Conservation (phyloP, 2,329 filamentous ascomycete genomes). For the Aspergillus brunneoviolaceus region DNA sequence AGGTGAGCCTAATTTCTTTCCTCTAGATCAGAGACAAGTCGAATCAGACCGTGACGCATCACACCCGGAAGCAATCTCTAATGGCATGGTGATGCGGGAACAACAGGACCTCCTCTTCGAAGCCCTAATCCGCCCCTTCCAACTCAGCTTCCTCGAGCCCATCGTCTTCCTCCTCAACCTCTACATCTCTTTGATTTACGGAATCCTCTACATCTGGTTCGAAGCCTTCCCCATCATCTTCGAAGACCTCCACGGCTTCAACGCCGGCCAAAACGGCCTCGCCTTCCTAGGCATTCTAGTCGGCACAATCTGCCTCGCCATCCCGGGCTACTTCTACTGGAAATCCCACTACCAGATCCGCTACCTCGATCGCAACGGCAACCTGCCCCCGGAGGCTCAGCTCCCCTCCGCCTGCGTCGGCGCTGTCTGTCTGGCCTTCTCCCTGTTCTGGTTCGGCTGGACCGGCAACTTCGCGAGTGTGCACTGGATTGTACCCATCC, state of each 20-base stretch:
- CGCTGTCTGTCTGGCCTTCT: constrained; percentile 61
- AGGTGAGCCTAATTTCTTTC: constrained; percentile 4
- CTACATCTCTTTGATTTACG: constrained; percentile 26
- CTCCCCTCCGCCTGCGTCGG: constrained; percentile 64
- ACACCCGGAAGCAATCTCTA: no score
- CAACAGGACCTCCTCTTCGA: constrained; percentile 34
- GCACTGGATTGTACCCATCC: constrained; percentile 36
- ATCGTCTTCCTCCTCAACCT: constrained; percentile 25
- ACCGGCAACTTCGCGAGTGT: constrained; percentile 56
- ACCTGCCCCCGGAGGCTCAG: constrained; percentile 38
- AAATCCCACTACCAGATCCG: constrained; percentile 19
- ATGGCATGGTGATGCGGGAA: no score
- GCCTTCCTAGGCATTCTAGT: constrained; percentile 29
- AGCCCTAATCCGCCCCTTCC: constrained; percentile 43
- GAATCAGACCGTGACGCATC: no score
- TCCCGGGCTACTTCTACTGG: constrained; percentile 40
- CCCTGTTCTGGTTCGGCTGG: constrained; percentile 68
- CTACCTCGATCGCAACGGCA: constrained; percentile 20
- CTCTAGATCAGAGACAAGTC: no score
- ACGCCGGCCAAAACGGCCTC: constrained; percentile 29
- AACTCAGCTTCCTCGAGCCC: constrained; percentile 24
- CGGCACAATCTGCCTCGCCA: constrained; percentile 32
- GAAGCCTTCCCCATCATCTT: constrained; percentile 51
- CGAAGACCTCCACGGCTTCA: constrained; percentile 31
- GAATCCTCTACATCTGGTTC: constrained; percentile 32